Evolutionary conservation across 2,329 filamentous ascomycete genomes (phyloP), one percentile per base, ranked within the genome.

Genomic region (Exutisphaerella laricina): DNA sequence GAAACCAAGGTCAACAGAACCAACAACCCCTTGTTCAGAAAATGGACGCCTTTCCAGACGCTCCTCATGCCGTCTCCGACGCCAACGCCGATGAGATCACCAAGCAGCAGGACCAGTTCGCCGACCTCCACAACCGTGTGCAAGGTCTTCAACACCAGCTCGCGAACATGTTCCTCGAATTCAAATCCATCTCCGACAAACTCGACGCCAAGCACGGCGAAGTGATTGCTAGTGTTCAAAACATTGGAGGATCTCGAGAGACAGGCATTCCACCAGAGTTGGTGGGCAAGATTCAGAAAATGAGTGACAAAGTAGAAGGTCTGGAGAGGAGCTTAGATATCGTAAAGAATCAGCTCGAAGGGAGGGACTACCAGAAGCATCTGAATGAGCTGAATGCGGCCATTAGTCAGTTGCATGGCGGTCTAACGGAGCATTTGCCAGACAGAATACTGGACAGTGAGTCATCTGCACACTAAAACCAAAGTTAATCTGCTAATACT

Each of bases 101-200:
- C 23, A 66, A 62, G 17, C 64, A 68, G 18, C 58, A 70, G 51
- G 65, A 72, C 41, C 88, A 95, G 64, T 90, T 96, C 61, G 74
- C 76, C 23, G 89, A 96, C 61, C 74, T 97, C 10, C 84, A 94
- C 70, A 84, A 84, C 69, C 84, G 88, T 22, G 70, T 97, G 13
- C 87, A 89, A 64, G 74, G 71, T 54, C 72, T 87, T 45, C 80
- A 79, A 63, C 81, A 87, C 65, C 80, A 84, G 57, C 68, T 88
- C 30, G 72, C 73, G 14, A 75, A 74, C 53, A 70, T 87, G 43
- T 80, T 79, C 64, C 73, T 73, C 30, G 68, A 78, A 43, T 65
- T 83, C 29, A 69, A 73, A 8, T 63, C 70, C 28, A 65, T 77
- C 43, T 67, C 73, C 37, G 67, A 69, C 44, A 63, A 74, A 26